Conservation (phyloP, 148 eudicot genomes). For the Rheum nobile region DNA sequence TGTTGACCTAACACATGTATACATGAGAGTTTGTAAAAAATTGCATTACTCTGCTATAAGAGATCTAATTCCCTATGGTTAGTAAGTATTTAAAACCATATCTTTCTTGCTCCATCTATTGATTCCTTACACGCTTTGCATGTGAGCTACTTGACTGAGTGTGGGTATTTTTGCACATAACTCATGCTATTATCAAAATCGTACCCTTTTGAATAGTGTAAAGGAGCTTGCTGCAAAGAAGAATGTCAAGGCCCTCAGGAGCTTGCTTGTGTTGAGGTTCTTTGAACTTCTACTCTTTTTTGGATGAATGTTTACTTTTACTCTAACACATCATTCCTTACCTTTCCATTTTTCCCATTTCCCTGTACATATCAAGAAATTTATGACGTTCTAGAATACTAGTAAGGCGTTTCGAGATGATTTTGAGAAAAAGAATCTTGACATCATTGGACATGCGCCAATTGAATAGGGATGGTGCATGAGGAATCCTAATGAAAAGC, state of each 20-base stretch:
- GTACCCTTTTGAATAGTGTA: slow-evolving; percentile 17
- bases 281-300: background rate
- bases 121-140: background rate
- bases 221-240: slow-evolving; percentile 41
- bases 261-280: slow-evolving; percentile 28
- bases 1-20: background rate
- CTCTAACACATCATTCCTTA: background rate
- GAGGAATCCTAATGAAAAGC: slow-evolving; percentile 79
- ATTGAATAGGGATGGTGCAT: slow-evolving; percentile 69
- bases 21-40: too few species aligned
- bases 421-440: slow-evolving; percentile 65
- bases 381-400: slow-evolving; percentile 56
- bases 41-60: too few species aligned
- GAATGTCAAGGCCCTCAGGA: slow-evolving; percentile 39
- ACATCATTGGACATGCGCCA: slow-evolving; percentile 57
- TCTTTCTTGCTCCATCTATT: background rate
- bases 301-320: background rate
- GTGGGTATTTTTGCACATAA: slow-evolving; percentile 20
- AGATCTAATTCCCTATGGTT: background rate
- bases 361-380: slow-evolving; percentile 43
- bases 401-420: slow-evolving; percentile 63
- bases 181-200: slow-evolving; percentile 22
- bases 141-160: background rate
- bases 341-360: background rate
- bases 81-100: background rate